phyloP scores from a whole-genome alignment of 1,139 yeast species.

The Taphrina wiesneri region DNA sequence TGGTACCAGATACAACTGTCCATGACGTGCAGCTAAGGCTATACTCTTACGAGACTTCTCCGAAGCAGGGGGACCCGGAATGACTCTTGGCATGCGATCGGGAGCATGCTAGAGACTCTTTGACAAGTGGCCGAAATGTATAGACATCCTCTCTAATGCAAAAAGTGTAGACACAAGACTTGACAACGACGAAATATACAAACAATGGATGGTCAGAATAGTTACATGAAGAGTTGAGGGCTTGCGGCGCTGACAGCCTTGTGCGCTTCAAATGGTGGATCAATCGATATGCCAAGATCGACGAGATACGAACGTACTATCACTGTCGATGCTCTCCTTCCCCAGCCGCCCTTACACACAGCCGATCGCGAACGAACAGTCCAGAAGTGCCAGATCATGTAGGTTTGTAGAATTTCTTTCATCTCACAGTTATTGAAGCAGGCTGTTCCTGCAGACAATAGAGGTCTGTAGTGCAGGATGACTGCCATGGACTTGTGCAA shows the following conservation, averaged over 20 bases:
- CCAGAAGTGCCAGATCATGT: no score
- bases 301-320: not conserved
- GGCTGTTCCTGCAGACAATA: no score
- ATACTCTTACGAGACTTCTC: not conserved
- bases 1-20: constrained; percentile 10
- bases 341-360: no score
- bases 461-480: no score
- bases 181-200: not conserved
- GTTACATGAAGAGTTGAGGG: not conserved
- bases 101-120: not conserved
- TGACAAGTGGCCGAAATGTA: not conserved
- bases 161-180: not conserved
- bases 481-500: no score
- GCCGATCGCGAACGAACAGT: no score
- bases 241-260: not conserved
- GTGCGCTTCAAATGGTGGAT: not conserved
- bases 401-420: no score
- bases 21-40: constrained; percentile 29
- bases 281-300: not conserved
- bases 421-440: no score
- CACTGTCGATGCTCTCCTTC: no score
- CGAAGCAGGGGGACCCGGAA: constrained; percentile 5
- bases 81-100: constrained; percentile 9
- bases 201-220: not conserved
- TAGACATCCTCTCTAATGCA: not conserved